Evolutionary conservation across 1,139 yeast species (phyloP).

Genomic region (Nakaseomyces delphensis): DNA sequence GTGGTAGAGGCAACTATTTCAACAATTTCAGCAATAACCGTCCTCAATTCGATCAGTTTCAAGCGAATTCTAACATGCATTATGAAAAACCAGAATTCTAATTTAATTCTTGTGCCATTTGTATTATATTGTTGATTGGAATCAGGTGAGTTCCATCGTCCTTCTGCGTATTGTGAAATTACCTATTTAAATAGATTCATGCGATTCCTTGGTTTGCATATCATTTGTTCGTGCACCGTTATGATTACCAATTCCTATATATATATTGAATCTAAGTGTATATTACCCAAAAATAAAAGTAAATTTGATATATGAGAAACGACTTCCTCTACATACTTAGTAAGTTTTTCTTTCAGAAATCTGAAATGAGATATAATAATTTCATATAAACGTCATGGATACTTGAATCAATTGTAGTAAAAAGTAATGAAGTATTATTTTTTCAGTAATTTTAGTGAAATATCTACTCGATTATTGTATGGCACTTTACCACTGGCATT

Average conservation of each 20-base stretch:
- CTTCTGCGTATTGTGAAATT: too few species aligned
- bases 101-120: too few species aligned
- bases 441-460: too few species aligned
- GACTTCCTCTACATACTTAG: neutral
- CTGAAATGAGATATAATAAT: neutral
- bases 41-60: conserved; percentile 1
- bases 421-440: too few species aligned
- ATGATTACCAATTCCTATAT: neutral
- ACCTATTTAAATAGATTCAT: too few species aligned
- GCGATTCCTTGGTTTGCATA: neutral
- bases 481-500: too few species aligned
- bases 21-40: conserved; percentile 1
- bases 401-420: neutral
- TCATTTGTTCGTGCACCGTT: neutral
- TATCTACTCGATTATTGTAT: too few species aligned
- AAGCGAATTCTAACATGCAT: conserved; percentile 1
- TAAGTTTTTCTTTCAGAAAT: neutral
- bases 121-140: neutral
- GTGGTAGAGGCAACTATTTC: neutral
- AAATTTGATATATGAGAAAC: conserved; percentile 1
- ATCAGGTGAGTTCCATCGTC: neutral
- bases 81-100: conserved; percentile 4
- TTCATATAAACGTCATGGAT: neutral
- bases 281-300: conserved; percentile 1
- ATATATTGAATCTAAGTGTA: neutral